Conservation (phyloP, 108 stramenopile genomes). For the Discostella stelligeroides region DNA sequence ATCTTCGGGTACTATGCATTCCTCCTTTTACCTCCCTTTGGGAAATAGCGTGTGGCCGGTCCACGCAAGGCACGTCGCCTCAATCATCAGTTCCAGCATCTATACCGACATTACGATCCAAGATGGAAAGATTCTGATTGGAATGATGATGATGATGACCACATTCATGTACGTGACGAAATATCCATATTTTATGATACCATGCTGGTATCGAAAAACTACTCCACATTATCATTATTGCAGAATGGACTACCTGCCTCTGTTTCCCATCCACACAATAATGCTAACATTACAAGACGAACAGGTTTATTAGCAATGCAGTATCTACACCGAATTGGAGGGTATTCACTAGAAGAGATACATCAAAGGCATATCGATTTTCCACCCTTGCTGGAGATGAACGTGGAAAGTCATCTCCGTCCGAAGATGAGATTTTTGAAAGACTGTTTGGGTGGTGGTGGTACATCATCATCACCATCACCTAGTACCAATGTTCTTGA, state of each 20-base stretch:
- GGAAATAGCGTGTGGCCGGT: slow-evolving; percentile 57
- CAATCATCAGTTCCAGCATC: slow-evolving; percentile 77
- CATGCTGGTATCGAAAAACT: background rate
- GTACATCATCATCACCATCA: background rate
- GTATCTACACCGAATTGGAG: slow-evolving; percentile 55
- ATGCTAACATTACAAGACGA: slow-evolving; percentile 16
- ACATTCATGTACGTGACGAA: background rate
- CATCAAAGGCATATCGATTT: slow-evolving; percentile 59
- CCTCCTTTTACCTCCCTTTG: slow-evolving; percentile 9
- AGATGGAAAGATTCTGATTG: slow-evolving; percentile 46
- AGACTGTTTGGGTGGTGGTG: slow-evolving; percentile 53
- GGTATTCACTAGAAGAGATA: slow-evolving; percentile 62
- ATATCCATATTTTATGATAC: slow-evolving; percentile 13
- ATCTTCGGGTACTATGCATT: background rate
- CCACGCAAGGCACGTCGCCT: slow-evolving; percentile 74
- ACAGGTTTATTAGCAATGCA: slow-evolving; percentile 49
- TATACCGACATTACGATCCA: slow-evolving; percentile 67
- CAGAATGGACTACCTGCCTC: background rate
- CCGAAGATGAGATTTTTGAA: slow-evolving; percentile 81
- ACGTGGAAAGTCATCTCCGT: slow-evolving; percentile 68
- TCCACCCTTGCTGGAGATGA: slow-evolving; percentile 72
- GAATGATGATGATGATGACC: slow-evolving; percentile 14
- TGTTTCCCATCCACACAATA: background rate
- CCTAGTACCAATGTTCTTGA: background rate
- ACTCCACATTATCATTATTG: slow-evolving; percentile 3